Evolutionary conservation across 78 protist genomes (phyloP), one percentile per base, ranked within the genome.

Genomic region (Guillardia theta): DNA sequence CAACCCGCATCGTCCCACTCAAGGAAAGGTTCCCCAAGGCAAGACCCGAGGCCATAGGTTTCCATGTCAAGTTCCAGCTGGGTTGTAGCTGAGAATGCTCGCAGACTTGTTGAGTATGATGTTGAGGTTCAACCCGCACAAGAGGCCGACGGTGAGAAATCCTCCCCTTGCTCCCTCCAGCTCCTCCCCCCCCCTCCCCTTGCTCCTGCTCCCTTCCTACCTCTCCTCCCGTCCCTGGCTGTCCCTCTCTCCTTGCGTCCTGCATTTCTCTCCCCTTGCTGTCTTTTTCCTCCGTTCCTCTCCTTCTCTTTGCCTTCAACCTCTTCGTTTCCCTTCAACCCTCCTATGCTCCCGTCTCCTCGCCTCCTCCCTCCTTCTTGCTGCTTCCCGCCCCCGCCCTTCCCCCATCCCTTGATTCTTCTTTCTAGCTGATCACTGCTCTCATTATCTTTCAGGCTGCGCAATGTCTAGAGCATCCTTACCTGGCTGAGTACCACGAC

Each of bases 401-500:
- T 15, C 15, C 58, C 30, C 58, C 10, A 15, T 15, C 15, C 58
- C 58, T 50, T 50, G 58, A 10, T 15, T 15, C 58, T 10, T 50
- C 58, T 15, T 50, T 50, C 58, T 15, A 19, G 58, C 58, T 50
- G 58, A 10, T 50, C 58, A 10, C 15, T 15, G 10, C 15, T 50
- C 58, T 15, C 58, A 19, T 15, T 10, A 50, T 10, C 58, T 19
- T 15, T 8, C 70, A 58, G 70, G 90, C 90, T n/a, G 39, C 90
- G 9, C 37, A 78, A 30, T 78, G 90, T 48, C 50, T 78, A 27
- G 21, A 19, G 45, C 90, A 78, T 30, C 90, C 90, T 5, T 78
- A 78, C 48, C 90, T 78, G 43, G 18, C 90, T 18, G 90, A 78
- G 50, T 78, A 78, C 33, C 90, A 78, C 90, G 90, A 78, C 48